A percentile compares a stretch with the other conserved stretches of the same genome.
Conservation (phyloP, 768 basidiomycete species). For the Lactarius pseudohatsudake region DNA sequence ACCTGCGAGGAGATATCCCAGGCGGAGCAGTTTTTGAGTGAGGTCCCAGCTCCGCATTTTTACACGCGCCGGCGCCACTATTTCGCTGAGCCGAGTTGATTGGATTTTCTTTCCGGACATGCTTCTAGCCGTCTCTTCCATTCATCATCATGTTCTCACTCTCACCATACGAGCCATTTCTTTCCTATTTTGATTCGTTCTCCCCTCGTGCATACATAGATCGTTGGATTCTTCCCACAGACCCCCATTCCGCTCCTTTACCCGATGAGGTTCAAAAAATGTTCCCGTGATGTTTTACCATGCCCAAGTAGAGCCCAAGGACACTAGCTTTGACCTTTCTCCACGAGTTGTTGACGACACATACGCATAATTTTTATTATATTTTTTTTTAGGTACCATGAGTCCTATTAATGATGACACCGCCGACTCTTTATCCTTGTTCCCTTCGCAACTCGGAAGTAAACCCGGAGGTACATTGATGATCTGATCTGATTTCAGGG, state of each 20-base stretch:
- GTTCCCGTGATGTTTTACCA: constrained; percentile 10
- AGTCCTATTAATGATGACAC: background rate
- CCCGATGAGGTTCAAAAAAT: constrained; percentile 7
- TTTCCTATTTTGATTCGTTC: background rate
- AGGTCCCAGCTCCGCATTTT: background rate
- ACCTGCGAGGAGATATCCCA: constrained; percentile 15
- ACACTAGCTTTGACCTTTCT: background rate
- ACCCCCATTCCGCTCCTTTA: background rate
- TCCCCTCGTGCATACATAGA: constrained; percentile 10
- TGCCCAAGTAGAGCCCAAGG: constrained; percentile 7
- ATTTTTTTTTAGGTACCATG: constrained; percentile 10
- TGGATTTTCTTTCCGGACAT: background rate
- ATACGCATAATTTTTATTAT: constrained; percentile 12
- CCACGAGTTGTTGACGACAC: background rate
- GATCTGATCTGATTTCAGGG: background rate
- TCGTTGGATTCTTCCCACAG: background rate
- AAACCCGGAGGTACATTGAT: background rate
- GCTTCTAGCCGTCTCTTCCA: background rate
- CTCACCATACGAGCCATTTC: background rate
- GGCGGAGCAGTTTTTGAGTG: constrained; percentile 19
- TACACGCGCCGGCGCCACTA: background rate
- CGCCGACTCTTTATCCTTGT: background rate
- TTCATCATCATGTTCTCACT: constrained; percentile 2
- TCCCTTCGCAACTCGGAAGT: background rate
- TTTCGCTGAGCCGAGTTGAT: background rate